Evolutionary conservation across 768 basidiomycete genomes (phyloP).

Genomic region (Kwoniella pini): DNA sequence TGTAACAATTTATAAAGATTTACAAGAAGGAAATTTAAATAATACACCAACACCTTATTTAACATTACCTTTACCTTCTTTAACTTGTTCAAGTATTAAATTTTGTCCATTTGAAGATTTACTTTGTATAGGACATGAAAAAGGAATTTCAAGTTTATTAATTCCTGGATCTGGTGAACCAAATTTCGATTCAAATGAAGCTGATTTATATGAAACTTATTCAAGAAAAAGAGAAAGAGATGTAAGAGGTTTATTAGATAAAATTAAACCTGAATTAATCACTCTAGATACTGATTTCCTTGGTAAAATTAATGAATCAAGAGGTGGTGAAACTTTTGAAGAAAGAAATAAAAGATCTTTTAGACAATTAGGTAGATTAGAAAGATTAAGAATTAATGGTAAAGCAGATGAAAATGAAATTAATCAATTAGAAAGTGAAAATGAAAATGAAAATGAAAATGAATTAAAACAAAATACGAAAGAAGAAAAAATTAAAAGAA

Average conservation of each 20-base stretch:
- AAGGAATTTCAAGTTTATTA: conserved; percentile 78
- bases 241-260: conserved; percentile 85
- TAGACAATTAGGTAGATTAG: conserved; percentile 59
- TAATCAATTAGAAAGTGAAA: conserved; percentile 59
- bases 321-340: conserved; percentile 47
- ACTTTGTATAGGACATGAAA: conserved; percentile 55
- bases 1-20: conserved; percentile 74
- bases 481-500: conserved; percentile 65
- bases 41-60: conserved; percentile 71
- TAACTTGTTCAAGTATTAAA: conserved; percentile 71
- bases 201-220: conserved; percentile 89
- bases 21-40: conserved; percentile 58
- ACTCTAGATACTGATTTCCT: conserved; percentile 59
- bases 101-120: conserved; percentile 67
- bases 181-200: conserved; percentile 89
- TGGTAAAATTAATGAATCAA: conserved; percentile 48
- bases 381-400: conserved; percentile 71
- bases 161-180: conserved; percentile 92
- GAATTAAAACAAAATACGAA: conserved; percentile 50
- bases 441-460: conserved; percentile 60
- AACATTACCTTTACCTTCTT: conserved; percentile 78
- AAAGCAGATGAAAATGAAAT: conserved; percentile 62
- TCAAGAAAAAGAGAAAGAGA: conserved; percentile 82
- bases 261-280: conserved; percentile 93
- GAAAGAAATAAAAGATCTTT: conserved; percentile 50